phyloP scores from a whole-genome alignment of 345 rosid species.

The Microcos paniculata region DNA sequence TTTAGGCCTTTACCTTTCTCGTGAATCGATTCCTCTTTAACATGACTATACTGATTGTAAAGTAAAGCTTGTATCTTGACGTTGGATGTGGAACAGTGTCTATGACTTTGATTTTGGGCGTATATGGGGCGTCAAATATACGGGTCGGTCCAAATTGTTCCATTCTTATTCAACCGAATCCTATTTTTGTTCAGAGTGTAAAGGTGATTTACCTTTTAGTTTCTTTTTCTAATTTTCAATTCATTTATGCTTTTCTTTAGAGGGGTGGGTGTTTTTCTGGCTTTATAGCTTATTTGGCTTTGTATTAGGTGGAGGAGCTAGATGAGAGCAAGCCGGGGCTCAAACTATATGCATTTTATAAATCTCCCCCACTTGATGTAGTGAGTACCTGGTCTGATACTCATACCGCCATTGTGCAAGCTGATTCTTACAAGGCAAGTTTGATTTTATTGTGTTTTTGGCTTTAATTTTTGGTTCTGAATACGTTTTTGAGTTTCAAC shows the following conservation, averaged over 20 bases:
- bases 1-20: neutral
- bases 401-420: conserved; percentile 45
- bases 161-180: conserved; percentile 62
- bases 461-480: neutral
- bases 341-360: conserved; percentile 59
- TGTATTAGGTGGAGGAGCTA: conserved; percentile 63
- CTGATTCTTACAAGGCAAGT: conserved; percentile 77
- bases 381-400: conserved; percentile 54
- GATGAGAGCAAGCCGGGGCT: conserved; percentile 49
- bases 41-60: neutral
- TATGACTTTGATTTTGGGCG: conserved; percentile 84
- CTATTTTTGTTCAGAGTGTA: conserved; percentile 73
- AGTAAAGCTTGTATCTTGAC: neutral
- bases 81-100: conserved; percentile 52
- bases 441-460: conserved; percentile 17
- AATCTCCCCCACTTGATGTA: conserved; percentile 69
- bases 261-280: neutral
- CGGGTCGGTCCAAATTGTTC: conserved; percentile 75
- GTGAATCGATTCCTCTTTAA: neutral
- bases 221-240: neutral
- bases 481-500: neutral
- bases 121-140: conserved; percentile 64
- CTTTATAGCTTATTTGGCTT: conserved; percentile 8
- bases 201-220: conserved; percentile 44
- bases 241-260: neutral